These are phyloP conservation scores for Chaetomium sp. DNA, from an alignment of 2,329 filamentous ascomycete species.

Conservation along the genomic window DNA sequence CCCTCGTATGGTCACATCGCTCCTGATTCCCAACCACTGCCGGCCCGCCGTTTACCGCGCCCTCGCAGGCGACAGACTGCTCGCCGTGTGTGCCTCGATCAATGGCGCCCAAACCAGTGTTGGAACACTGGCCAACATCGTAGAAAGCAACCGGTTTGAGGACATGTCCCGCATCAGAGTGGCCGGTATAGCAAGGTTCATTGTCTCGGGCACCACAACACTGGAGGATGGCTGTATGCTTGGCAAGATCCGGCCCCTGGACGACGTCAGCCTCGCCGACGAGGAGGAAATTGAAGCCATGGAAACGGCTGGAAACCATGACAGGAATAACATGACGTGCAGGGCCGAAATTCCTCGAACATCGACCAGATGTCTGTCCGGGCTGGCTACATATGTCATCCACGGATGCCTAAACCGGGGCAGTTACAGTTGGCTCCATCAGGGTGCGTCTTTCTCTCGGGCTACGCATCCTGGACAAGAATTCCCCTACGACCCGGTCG, in stretches of 20 bases:
- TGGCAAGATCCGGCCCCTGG: background rate
- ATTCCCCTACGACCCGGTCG: background rate
- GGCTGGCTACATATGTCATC: background rate
- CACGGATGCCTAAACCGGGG: background rate
- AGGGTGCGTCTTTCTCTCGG: background rate
- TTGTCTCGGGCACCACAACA: background rate
- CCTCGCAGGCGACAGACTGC: background rate
- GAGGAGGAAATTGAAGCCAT: background rate
- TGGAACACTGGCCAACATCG: background rate
- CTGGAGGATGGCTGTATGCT: background rate
- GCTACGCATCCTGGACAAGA: background rate
- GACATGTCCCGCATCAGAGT: background rate
- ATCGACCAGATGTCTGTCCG: background rate
- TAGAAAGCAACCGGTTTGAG: background rate
- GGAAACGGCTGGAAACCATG: background rate
- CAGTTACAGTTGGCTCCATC: background rate
- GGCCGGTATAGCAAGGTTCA: background rate
- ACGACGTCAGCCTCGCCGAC: background rate
- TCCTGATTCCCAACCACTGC: background rate
- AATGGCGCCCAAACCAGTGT: background rate
- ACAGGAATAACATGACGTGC: background rate
- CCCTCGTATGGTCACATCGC: background rate
- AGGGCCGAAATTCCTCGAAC: background rate
- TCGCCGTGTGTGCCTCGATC: background rate
- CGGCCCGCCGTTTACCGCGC: background rate